Base-by-base conservation (phyloP, 129 eudicot genomes). In the Escallonia rubra region DNA sequence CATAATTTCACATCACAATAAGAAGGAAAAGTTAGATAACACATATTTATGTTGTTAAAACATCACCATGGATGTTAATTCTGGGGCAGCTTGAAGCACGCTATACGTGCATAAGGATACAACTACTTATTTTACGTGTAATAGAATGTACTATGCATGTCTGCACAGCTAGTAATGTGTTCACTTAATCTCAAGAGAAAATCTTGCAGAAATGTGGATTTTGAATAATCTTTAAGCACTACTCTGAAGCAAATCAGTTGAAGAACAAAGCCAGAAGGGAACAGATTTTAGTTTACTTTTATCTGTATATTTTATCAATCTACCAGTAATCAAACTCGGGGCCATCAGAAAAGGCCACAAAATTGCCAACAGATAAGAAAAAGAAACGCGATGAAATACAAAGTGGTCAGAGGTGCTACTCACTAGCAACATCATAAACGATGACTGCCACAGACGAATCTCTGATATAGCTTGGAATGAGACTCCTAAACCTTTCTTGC, bases 391-490 rank as follows among this genome's bases (percentile, higher is more conserved):
- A 65, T 66, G 41, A 41, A 4, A 60, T 9, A 41, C 16, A 60
- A 3, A 41, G 4, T 60, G 63, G 47, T 3, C 5, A 12, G 52
- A 51, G 54, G 10, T 57, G 63, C 63, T 59, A 81, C 97, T 84
- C 74, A 87, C 97, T 87, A 64, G 92, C 87, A 82, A 90, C 91
- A 79, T 90, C 97, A 68, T 84, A 90, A 52, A 82, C 97, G 67
- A 90, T 71, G 57, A 90, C 91, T 5, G 95, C 89, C 58, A 87
- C 95, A 6, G 97, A 82, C 65, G 97, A 90, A 82, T 90, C 97
- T 78, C 91, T 76, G 47, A 90, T 90, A 77, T 90, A 87, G 85
- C 97, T 84, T n/a, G 97, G 97, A 70, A 90, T 86, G 51, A 90
- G 89, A 76, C 90, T 90, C 72, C 96, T 84, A 65, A 90, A 90